A percentile compares a stretch with the other conserved stretches of the same genome.
Evolutionary conservation across 2,329 filamentous ascomycete genomes (phyloP).

Genomic region (Pseudophaeomoniella oleicola): DNA sequence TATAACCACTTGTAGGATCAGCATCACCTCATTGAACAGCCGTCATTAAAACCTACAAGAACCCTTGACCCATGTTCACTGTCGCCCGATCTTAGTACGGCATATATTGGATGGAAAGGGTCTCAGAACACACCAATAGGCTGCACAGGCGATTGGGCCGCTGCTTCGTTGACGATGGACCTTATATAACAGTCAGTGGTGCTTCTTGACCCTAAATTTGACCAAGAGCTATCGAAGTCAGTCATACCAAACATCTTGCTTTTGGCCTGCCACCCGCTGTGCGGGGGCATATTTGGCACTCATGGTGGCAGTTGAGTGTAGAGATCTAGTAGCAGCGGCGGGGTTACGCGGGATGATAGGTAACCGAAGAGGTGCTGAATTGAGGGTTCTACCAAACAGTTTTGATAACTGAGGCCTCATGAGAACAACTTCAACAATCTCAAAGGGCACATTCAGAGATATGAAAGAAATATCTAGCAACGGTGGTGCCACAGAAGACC

Average conservation of each 20-base stretch:
- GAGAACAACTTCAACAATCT: no score
- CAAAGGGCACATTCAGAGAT: no score
- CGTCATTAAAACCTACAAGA: slow-evolving; percentile 29
- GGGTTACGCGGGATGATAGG: no score
- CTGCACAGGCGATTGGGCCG: slow-evolving; percentile 46
- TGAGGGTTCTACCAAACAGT: no score
- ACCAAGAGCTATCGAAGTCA: no score
- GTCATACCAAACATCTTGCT: slow-evolving; percentile 35
- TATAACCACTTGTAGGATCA: slow-evolving; percentile 51
- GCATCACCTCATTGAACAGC: not conserved
- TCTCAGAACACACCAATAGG: slow-evolving; percentile 36
- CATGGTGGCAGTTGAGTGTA: not conserved
- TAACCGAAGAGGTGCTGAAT: no score
- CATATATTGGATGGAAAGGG: not conserved
- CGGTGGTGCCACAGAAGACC: no score
- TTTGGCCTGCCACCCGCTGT: slow-evolving; percentile 32
- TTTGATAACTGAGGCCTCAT: no score
- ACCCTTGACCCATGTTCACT: slow-evolving; percentile 52
- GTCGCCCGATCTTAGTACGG: not conserved
- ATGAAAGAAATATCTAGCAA: no score
- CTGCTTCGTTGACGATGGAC: slow-evolving; percentile 55
- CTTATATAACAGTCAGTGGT: slow-evolving; percentile 18
- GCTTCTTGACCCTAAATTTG: no score
- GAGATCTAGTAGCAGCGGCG: not conserved
- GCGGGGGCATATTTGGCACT: slow-evolving; percentile 27